phyloP scores from a whole-genome alignment of 176 grass and related monocot genomes.

The Poa pratensis region DNA sequence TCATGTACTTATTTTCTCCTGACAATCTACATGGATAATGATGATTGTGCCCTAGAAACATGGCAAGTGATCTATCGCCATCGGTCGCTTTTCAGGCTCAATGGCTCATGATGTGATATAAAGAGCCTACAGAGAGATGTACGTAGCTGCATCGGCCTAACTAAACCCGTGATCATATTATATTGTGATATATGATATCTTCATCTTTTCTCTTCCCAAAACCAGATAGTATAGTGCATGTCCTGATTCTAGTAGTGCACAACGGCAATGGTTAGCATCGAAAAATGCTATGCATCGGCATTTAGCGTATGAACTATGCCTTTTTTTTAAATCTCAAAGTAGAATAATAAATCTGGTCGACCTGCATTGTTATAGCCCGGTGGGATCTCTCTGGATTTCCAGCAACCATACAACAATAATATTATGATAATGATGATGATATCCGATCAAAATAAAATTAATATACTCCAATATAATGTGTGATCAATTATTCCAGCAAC shows the following conservation, averaged over 20 bases:
- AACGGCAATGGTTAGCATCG: not conserved
- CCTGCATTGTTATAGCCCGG: too few relatives aligned
- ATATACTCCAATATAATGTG: too few relatives aligned
- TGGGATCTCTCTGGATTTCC: too few relatives aligned
- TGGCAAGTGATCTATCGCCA: constrained; percentile 18
- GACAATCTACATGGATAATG: constrained; percentile 4
- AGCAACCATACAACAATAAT: too few relatives aligned
- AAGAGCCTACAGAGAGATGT: not conserved
- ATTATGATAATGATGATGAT: too few relatives aligned
- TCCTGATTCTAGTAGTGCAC: not conserved
- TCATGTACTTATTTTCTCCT: not conserved
- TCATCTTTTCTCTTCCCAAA: not conserved
- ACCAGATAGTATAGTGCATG: not conserved
- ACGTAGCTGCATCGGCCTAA: not conserved
- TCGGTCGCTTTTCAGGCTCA: constrained; percentile 7
- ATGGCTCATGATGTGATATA: not conserved
- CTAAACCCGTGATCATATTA: too few relatives aligned
- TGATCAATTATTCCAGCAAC: too few relatives aligned
- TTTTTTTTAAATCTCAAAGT: too few relatives aligned
- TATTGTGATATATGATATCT: not conserved
- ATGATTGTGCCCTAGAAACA: constrained; percentile 25
- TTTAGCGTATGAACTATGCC: not conserved
- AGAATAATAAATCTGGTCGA: too few relatives aligned
- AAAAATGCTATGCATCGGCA: not conserved
- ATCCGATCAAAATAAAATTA: too few relatives aligned